Percentiles rank a stretch among this genome's conserved stretches.
Evolutionary conservation across 148 eudicot species (phyloP).

Genomic region (Vaccinium corymbosum): DNA sequence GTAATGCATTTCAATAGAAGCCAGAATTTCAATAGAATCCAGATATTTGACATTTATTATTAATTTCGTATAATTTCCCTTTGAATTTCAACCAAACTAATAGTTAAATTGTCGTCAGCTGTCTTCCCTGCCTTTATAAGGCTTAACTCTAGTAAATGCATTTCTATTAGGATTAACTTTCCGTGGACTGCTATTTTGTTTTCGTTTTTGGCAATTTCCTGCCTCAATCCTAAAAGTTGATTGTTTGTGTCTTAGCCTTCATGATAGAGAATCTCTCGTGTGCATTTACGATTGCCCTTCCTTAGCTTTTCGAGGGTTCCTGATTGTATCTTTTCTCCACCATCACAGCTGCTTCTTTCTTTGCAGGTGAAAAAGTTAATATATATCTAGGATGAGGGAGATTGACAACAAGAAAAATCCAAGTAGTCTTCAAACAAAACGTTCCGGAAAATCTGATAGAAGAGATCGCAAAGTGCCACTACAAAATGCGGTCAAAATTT

Average conservation of each 20-base stretch:
- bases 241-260: background rate
- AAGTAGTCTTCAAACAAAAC: constrained; percentile 46
- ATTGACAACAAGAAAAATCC: constrained; percentile 51
- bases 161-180: background rate
- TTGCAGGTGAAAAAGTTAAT: constrained; percentile 19
- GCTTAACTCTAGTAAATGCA: background rate
- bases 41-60: background rate
- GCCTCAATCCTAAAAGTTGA: background rate
- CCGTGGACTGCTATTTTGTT: background rate
- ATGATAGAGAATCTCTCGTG: background rate
- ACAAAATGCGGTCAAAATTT: constrained; percentile 39
- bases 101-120: background rate
- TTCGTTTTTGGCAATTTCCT: background rate
- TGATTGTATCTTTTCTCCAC: background rate
- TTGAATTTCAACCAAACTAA: background rate
- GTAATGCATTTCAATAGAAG: background rate
- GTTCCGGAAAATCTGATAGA: constrained; percentile 43
- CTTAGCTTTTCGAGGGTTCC: background rate
- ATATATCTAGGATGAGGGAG: constrained; percentile 52
- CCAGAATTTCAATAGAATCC: background rate
- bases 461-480: constrained; percentile 40
- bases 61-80: background rate
- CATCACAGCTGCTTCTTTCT: background rate
- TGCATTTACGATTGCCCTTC: background rate
- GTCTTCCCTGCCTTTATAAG: background rate